phyloP scores from a whole-genome alignment of 2,329 filamentous ascomycete genomes.

The Colletotrichum salicis region DNA sequence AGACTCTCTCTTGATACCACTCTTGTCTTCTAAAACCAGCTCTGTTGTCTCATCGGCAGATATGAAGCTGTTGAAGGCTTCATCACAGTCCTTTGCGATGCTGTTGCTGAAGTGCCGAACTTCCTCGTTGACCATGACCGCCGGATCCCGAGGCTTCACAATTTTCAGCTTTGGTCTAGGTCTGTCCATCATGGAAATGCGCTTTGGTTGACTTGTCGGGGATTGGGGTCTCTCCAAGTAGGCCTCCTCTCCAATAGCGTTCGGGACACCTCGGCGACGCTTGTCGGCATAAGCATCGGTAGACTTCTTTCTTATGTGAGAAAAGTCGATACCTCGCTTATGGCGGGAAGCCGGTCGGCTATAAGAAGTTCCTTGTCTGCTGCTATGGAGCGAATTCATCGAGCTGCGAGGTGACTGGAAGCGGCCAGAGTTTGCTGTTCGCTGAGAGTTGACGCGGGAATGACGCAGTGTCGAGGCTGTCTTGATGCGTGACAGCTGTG shows the following conservation, averaged over 20 bases:
- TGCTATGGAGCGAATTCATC: conserved; percentile 62
- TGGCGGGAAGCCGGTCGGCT: conserved; percentile 56
- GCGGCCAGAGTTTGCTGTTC: conserved; percentile 42
- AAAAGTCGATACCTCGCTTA: conserved; percentile 67
- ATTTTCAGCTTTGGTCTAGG: conserved; percentile 40
- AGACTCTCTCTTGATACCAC: conserved; percentile 46
- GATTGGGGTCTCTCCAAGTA: conserved; percentile 8
- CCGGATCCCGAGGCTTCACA: conserved; percentile 33
- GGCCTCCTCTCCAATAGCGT: neutral
- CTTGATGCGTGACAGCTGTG: conserved; percentile 47
- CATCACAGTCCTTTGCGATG: conserved; percentile 86
- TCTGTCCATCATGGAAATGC: conserved; percentile 30
- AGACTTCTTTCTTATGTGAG: conserved; percentile 55
- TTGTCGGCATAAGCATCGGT: conserved; percentile 31
- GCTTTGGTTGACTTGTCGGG: conserved; percentile 21
- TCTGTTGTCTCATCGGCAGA: conserved; percentile 50
- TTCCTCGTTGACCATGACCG: conserved; percentile 72
- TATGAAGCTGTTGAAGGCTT: conserved; percentile 82
- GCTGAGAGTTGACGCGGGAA: conserved; percentile 46
- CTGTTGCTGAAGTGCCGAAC: conserved; percentile 85
- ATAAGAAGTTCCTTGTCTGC: conserved; percentile 53
- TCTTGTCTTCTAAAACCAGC: conserved; percentile 44
- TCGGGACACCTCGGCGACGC: conserved; percentile 13
- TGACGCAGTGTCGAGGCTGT: conserved; percentile 45
- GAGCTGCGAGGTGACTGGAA: conserved; percentile 53